Base-by-base conservation (phyloP, 1,139 yeast species). In the Debaryomyces coudertii region DNA sequence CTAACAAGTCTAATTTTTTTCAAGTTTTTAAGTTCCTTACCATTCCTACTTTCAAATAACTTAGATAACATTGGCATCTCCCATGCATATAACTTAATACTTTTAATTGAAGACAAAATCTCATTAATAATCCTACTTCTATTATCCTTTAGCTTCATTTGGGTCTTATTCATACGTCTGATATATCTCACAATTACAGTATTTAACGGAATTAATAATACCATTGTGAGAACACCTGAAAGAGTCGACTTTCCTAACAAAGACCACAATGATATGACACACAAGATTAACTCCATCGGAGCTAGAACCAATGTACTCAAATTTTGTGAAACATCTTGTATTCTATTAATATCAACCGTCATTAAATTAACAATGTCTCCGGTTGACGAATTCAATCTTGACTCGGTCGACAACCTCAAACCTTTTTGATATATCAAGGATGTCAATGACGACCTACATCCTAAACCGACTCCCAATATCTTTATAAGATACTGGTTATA, bases 71-170 rank as follows among this genome's bases (percentile, higher is more conserved):
- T 69, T 14, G 78, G 76, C 28, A 53, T 49, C 47, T 71, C 76
- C 76, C 76, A 71, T 5, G 73, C 66, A 49, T 70, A 71, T 36
- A 71, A 62, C 47, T 73, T 73, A 50, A 73, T 62, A 39, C 72
- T 68, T 47, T 72, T 73, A 18, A 72, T 68, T 2, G 76, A 65
- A 41, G 61, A 65, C 42, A 73, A 63, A 33, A 73, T 69, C 53
- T 73, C 78, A 20, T 70, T 66, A 23, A 71, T 68, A 43, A 72
- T 58, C 29, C 69, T 61, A 0, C 72, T 65, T 57, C 78, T 63
- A 14, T 63, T 61, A 53, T 72, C 77, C 55, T 85, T 87, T 51
- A 77, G 73, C 45, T 71, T 73, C 95, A 88, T 87, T 59, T 85
- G 88, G 20, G 73, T 67, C 48, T 80, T 81, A 50, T 80, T 78